These are phyloP conservation scores for Aquilaria malaccensis DNA, from an alignment of 345 rosid species.

Conservation along the genomic window DNA sequence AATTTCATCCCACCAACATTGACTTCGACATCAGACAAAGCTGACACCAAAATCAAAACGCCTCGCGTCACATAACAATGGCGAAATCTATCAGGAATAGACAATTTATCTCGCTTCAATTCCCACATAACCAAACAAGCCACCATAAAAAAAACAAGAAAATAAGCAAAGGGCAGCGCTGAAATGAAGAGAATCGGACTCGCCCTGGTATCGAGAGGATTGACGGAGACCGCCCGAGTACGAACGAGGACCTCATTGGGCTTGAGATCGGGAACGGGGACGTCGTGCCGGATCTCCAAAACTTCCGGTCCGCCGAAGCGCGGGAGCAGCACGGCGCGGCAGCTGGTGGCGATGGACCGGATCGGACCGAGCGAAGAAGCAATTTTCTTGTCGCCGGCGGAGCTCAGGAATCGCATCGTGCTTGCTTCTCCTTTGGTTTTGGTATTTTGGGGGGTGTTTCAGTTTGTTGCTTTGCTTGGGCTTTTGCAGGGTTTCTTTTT, in stretches of 20 bases:
- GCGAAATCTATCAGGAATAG: not conserved
- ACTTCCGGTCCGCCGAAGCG: constrained; percentile 93
- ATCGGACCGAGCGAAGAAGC: constrained; percentile 13
- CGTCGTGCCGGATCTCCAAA: constrained; percentile 64
- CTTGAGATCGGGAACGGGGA: constrained; percentile 70
- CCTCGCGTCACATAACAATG: not conserved
- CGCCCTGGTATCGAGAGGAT: constrained; percentile 90
- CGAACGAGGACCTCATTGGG: constrained; percentile 78
- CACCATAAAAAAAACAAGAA: not conserved
- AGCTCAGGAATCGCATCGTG: constrained; percentile 24
- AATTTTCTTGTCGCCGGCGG: constrained; percentile 6
- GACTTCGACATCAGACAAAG: too few relatives aligned
- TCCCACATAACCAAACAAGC: not conserved
- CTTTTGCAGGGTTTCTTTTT: not conserved
- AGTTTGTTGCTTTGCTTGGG: too few relatives aligned
- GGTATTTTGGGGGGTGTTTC: not conserved
- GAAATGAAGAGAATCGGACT: constrained; percentile 21
- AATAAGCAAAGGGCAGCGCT: constrained; percentile 4
- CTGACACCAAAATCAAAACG: not conserved
- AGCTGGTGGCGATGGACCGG: constrained; percentile 52
- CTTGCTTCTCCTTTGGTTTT: not conserved
- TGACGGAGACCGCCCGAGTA: constrained; percentile 79
- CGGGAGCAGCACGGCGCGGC: constrained; percentile 81
- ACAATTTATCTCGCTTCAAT: constrained; percentile 3
- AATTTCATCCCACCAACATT: too few relatives aligned